Evolutionary conservation across 129 eudicot species (phyloP), one percentile per base, ranked within the genome.

Genomic region (Flaveria robusta): DNA sequence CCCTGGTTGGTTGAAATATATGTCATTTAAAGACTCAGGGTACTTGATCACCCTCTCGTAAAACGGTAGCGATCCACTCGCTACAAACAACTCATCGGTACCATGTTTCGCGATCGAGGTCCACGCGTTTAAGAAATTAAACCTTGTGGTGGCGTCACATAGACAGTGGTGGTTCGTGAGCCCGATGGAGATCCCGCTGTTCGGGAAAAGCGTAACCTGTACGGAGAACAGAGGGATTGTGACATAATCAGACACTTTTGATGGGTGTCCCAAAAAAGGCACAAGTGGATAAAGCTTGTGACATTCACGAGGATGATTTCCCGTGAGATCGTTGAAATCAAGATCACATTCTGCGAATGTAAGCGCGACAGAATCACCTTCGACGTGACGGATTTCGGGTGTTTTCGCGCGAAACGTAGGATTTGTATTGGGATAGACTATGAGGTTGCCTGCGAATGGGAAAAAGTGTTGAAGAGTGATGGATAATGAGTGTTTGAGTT

Each of bases 401-500:
- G 72, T 68, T 45, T 11, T 59, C 7, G 1, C 43, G 0, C 12
- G 13, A 0, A 7, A 5, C 5, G 18, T 11, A 18, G 18, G 19
- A 5, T 24, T 67, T 67, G 2, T 23, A 58, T 59, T 66, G 4
- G 46, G 73, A 5, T 39, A 74, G 14, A 71, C 45, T 1, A 75
- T 26, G 10, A 87, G 26, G 68, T 82, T 87, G 18, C 84, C 68
- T 31, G 86, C 80, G 18, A 87, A 58, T 8, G 88, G 87, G 68
- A 78, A 79, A 42, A 81, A 87, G 82, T 84, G 84, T 59, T 75
- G 70, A 52, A 87, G 88, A 37, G 88, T 59, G 65, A 81, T 70
- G 41, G 88, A 81, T 19, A 87, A 85, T 0, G 88, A 75, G 68
- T 58, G 74, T 37, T 81, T 79, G 51, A 87, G 86, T 0, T 72